Conservation (phyloP, 441 rosid species). For the Populus hybrid region DNA sequence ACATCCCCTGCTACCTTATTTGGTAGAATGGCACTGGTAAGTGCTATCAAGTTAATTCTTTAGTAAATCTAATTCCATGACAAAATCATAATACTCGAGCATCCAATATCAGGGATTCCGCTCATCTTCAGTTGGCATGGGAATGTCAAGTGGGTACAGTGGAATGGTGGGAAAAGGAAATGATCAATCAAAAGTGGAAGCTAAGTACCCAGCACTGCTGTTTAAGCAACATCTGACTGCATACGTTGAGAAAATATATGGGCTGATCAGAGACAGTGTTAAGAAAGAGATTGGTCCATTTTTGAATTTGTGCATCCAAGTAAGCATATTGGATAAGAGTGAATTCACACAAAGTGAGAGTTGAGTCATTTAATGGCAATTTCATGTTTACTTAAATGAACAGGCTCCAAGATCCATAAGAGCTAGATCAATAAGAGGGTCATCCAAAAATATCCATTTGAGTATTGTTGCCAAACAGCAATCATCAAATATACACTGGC, state of each 20-base stretch:
- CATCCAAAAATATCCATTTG: constrained; percentile 44
- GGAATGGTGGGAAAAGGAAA: constrained; percentile 49
- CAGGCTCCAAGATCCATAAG: constrained; percentile 60
- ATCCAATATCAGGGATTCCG: constrained; percentile 42
- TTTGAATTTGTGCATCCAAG: constrained; percentile 67
- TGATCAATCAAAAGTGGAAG: constrained; percentile 55
- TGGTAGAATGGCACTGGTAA: constrained; percentile 56
- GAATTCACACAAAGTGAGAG: not conserved
- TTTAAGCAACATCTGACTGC: constrained; percentile 83
- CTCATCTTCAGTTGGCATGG: constrained; percentile 44
- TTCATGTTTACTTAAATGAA: constrained; percentile 6
- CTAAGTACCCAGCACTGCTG: constrained; percentile 75
- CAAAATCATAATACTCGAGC: constrained; percentile 8
- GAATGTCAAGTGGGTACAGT: constrained; percentile 49
- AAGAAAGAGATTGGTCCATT: constrained; percentile 70
- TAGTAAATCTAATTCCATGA: not conserved
- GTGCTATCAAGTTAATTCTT: constrained; percentile 25
- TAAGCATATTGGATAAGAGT: constrained; percentile 16
- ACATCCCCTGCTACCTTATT: constrained; percentile 45
- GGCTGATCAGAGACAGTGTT: constrained; percentile 58
- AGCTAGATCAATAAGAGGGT: constrained; percentile 39
- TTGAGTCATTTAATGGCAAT: not conserved
- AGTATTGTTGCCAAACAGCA: constrained; percentile 48
- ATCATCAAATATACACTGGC: constrained; percentile 60
- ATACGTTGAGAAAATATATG: constrained; percentile 68